phyloP scores from a whole-genome alignment of 805 yeast genomes.

The Wickerhamiella slavikovae region DNA sequence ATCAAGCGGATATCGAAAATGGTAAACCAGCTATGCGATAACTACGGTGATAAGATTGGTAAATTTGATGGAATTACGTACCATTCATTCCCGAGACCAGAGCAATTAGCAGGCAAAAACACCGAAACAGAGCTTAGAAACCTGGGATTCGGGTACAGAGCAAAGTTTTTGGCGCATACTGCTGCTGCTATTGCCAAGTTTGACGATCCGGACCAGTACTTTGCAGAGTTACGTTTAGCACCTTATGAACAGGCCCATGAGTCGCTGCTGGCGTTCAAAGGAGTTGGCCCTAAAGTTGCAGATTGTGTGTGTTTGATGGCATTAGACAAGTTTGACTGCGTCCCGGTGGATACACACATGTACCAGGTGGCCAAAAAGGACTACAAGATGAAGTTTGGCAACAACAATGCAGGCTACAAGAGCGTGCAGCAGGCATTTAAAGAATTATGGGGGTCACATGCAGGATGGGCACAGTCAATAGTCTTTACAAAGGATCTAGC shows the following conservation, averaged over 20 bases:
- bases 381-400: conserved; percentile 28
- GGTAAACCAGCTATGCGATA: conserved; percentile 58
- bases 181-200: conserved; percentile 32
- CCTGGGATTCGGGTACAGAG: conserved; percentile 70
- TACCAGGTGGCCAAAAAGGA: conserved; percentile 74
- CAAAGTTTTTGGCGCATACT: conserved; percentile 66
- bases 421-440: conserved; percentile 39
- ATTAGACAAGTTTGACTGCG: conserved; percentile 63
- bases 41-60: conserved; percentile 46
- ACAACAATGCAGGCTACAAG: conserved; percentile 28
- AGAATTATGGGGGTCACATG: conserved; percentile 67
- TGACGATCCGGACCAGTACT: conserved; percentile 16
- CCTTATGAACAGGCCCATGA: conserved; percentile 34
- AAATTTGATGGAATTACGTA: conserved; percentile 33
- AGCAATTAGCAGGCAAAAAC: conserved; percentile 21
- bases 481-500: conserved; percentile 67
- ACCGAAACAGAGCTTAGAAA: conserved; percentile 27
- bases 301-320: conserved; percentile 92
- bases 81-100: conserved; percentile 59
- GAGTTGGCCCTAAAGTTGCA: conserved; percentile 96
- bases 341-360: conserved; percentile 92
- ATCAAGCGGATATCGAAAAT: conserved; percentile 81
- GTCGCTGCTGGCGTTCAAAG: conserved; percentile 43
- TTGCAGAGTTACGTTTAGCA: conserved; percentile 25
- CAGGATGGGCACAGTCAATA: conserved; percentile 99